A percentile compares a stretch with the other conserved stretches of the same genome.
phyloP scores from a whole-genome alignment of 2,329 filamentous ascomycete genomes.

The Niveomyces coronatus region DNA sequence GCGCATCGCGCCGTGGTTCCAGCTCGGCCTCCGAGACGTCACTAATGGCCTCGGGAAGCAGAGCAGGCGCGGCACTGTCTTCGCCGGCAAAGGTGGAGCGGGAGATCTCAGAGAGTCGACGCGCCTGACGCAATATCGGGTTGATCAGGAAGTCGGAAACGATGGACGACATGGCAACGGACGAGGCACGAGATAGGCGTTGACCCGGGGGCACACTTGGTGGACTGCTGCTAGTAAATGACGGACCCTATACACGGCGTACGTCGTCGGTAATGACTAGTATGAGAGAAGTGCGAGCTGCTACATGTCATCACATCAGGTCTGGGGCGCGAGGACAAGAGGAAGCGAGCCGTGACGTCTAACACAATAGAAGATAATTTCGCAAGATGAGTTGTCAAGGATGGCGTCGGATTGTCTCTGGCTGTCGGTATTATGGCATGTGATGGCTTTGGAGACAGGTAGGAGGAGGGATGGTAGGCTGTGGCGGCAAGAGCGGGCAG shows the following conservation, averaged over 20 bases:
- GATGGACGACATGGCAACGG: slow-evolving; percentile 45
- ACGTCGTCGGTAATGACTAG: slow-evolving; percentile 2
- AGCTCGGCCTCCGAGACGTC: slow-evolving; percentile 15
- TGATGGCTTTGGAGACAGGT: too few species aligned
- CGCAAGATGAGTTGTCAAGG: slow-evolving; percentile 1
- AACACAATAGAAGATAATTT: too few species aligned
- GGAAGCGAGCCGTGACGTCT: not conserved
- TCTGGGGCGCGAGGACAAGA: not conserved
- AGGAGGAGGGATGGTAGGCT: too few species aligned
- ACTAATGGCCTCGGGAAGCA: slow-evolving; percentile 16
- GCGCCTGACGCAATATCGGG: slow-evolving; percentile 54
- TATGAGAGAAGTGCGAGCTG: not conserved
- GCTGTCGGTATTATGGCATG: too few species aligned
- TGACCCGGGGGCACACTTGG: not conserved
- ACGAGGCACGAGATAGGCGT: not conserved
- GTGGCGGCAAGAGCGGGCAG: too few species aligned
- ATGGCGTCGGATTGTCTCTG: too few species aligned
- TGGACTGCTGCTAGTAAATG: not conserved
- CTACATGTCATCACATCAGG: slow-evolving; percentile 4
- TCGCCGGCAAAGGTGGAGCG: slow-evolving; percentile 27
- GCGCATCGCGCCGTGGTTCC: slow-evolving; percentile 2
- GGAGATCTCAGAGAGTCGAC: slow-evolving; percentile 47
- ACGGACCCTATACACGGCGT: slow-evolving; percentile 3
- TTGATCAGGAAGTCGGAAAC: slow-evolving; percentile 57
- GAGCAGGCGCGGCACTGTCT: slow-evolving; percentile 19